These are phyloP conservation scores for Lentinula sp. DNA, from an alignment of 768 basidiomycete species.

Conservation along the genomic window DNA sequence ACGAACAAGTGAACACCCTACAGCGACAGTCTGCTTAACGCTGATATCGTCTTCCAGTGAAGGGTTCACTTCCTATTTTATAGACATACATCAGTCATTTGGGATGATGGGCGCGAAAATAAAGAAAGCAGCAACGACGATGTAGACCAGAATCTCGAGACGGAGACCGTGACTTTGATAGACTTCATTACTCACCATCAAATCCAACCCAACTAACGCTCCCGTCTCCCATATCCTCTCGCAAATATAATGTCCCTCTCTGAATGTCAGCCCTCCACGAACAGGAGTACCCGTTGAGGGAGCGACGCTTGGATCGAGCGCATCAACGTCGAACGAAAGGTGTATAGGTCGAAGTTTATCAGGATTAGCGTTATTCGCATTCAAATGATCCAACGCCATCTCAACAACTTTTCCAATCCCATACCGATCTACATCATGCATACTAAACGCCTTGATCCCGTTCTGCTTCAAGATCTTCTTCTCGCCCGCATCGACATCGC, in stretches of 20 bases:
- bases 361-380: conserved; percentile 56
- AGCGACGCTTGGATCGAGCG: conserved; percentile 91
- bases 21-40: conserved; percentile 82
- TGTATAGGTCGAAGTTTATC: conserved; percentile 82
- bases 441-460: conserved; percentile 81
- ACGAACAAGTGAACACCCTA: conserved; percentile 82
- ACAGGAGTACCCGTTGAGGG: conserved; percentile 94
- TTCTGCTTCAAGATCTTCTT: conserved; percentile 78
- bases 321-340: conserved; percentile 94
- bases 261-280: conserved; percentile 91
- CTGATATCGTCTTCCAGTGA: conserved; percentile 70
- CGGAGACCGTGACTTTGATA: too few relatives aligned
- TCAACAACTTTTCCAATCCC: conserved; percentile 94
- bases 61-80: conserved; percentile 88
- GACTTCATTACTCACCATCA: conserved; percentile 61
- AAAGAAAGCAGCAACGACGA: too few relatives aligned
- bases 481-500: conserved; percentile 88
- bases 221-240: conserved; percentile 93
- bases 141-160: too few relatives aligned
- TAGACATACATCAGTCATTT: neutral
- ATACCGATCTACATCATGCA: conserved; percentile 88
- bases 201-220: conserved; percentile 82
- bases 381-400: conserved; percentile 81
- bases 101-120: too few relatives aligned
- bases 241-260: conserved; percentile 98